A percentile compares a stretch with the other conserved stretches of the same genome.
Evolutionary conservation across 2,329 filamentous ascomycete genomes (phyloP).

Genomic region (Sordariomycetes sp.): DNA sequence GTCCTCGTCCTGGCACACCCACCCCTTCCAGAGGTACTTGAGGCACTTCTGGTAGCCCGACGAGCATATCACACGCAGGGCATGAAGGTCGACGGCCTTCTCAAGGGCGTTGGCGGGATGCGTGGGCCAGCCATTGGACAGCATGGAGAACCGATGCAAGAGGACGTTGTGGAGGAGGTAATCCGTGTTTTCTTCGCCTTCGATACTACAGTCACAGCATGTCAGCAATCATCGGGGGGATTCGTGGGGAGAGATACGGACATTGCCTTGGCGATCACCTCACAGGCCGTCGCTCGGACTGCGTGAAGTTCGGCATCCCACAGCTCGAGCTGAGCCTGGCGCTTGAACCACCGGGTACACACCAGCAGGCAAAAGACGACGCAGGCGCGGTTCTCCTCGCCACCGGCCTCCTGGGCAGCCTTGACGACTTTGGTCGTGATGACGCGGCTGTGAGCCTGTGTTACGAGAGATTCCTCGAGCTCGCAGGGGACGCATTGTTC

Average conservation of each 20-base stretch:
- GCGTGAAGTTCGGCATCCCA: slow-evolving; percentile 86
- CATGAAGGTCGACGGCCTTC: slow-evolving; percentile 86
- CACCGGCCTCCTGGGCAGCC: slow-evolving; percentile 74
- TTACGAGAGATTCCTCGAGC: slow-evolving; percentile 65
- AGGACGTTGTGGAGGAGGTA: slow-evolving; percentile 75
- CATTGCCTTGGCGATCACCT: slow-evolving; percentile 80
- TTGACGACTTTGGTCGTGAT: slow-evolving; percentile 72
- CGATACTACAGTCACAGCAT: slow-evolving; percentile 48
- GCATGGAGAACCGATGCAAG: slow-evolving; percentile 78
- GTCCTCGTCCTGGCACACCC: slow-evolving; percentile 91
- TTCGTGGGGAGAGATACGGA: slow-evolving; percentile 13
- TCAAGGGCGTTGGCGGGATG: slow-evolving; percentile 81
- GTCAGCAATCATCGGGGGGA: not conserved
- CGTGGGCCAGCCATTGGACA: slow-evolving; percentile 61
- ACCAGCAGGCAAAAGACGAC: slow-evolving; percentile 79
- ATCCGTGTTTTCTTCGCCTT: slow-evolving; percentile 65
- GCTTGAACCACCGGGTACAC: slow-evolving; percentile 61
- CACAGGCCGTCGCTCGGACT: slow-evolving; percentile 71
- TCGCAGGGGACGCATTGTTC: slow-evolving; percentile 87
- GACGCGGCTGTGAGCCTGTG: slow-evolving; percentile 70
- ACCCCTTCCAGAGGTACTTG: slow-evolving; percentile 84
- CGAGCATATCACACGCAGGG: slow-evolving; percentile 76
- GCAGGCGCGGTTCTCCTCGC: slow-evolving; percentile 61
- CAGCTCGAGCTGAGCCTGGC: slow-evolving; percentile 68
- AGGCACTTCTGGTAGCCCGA: slow-evolving; percentile 96